Evolutionary conservation across 1,284 basidiomycete genomes (phyloP).

Genomic region (Cryptococcus maquisensis): DNA sequence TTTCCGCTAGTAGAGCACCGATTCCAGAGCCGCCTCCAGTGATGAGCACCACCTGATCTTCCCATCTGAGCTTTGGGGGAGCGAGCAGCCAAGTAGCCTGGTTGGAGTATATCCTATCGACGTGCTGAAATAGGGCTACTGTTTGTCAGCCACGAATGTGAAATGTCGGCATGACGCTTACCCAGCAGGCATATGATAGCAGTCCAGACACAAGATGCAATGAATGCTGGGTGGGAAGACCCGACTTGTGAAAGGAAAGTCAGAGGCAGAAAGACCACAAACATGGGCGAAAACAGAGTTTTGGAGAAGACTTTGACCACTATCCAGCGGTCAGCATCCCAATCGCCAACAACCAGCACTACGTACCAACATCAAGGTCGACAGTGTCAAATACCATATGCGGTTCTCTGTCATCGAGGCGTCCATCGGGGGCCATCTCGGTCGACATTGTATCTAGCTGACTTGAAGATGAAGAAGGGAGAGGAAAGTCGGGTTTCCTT

Average conservation of each 20-base stretch:
- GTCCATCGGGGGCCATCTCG: no score
- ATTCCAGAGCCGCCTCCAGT: constrained; percentile 88
- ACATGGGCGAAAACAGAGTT: constrained; percentile 77
- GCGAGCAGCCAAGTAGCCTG: constrained; percentile 59
- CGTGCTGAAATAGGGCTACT: constrained; percentile 64
- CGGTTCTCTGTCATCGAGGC: background rate
- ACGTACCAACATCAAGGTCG: constrained; percentile 8
- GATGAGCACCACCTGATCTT: constrained; percentile 76
- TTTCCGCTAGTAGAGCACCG: constrained; percentile 77
- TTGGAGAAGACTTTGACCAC: constrained; percentile 64
- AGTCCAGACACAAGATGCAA: constrained; percentile 58
- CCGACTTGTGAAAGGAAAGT: constrained; percentile 67
- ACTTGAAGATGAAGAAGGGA: no score
- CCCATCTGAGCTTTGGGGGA: constrained; percentile 66
- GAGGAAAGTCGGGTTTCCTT: no score
- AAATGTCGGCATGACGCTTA: constrained; percentile 37
- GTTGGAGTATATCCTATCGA: constrained; percentile 67
- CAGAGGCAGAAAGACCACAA: constrained; percentile 68
- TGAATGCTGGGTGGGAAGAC: constrained; percentile 54
- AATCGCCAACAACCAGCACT: background rate
- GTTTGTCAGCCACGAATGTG: background rate
- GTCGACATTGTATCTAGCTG: no score
- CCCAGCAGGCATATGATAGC: constrained; percentile 60
- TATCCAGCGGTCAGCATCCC: background rate
- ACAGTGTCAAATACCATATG: constrained; percentile 3